Evolutionary conservation across 345 rosid genomes (phyloP).

Genomic region (Ceriops decandra): DNA sequence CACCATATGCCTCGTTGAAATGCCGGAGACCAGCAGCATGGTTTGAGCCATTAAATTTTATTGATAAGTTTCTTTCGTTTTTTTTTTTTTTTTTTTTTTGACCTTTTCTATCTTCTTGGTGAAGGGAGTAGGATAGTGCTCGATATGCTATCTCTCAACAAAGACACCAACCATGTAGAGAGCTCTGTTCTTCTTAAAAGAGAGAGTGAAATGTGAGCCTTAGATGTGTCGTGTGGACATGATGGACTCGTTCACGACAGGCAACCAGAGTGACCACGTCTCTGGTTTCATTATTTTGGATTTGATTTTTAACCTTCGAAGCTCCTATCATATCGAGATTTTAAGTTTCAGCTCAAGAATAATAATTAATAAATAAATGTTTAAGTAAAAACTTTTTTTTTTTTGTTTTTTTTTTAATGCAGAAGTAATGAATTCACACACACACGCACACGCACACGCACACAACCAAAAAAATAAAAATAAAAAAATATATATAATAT

Average conservation of each 20-base stretch:
- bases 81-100: too few relatives aligned
- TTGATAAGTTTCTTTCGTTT: too few relatives aligned
- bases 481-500: too few relatives aligned
- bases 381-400: too few relatives aligned
- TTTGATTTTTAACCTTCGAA: neutral
- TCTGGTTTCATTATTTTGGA: neutral
- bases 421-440: too few relatives aligned
- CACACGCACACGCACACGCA: too few relatives aligned
- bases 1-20: constrained; percentile 42
- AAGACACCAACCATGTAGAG: neutral
- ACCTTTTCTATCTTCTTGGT: neutral
- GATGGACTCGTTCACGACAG: constrained; percentile 42
- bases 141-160: neutral
- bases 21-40: constrained; percentile 70
- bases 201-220: constrained; percentile 4
- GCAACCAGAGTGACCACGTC: constrained; percentile 62
- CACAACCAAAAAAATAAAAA: too few relatives aligned
- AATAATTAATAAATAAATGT: too few relatives aligned
- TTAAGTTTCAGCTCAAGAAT: too few relatives aligned
- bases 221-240: constrained; percentile 35
- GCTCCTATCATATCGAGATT: too few relatives aligned
- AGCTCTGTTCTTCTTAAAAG: neutral
- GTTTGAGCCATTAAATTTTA: constrained; percentile 64
- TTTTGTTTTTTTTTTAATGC: too few relatives aligned
- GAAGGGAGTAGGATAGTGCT: neutral